These are phyloP conservation scores for Avena sativa DNA, from an alignment of 176 grass and related monocot genomes.

Conservation along the genomic window DNA sequence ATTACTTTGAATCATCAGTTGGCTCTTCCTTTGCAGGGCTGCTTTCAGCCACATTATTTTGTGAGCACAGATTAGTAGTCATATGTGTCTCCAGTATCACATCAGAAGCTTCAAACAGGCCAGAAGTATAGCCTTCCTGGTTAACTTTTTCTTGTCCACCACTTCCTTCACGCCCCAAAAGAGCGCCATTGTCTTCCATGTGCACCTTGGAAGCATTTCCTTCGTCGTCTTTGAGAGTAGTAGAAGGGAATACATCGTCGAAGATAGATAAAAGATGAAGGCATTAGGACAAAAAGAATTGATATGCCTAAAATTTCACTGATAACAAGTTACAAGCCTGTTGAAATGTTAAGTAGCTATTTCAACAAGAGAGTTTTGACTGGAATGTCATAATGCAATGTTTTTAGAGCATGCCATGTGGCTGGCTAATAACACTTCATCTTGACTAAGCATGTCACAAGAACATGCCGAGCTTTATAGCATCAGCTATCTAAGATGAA, in stretches of 20 bases:
- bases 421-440: neutral
- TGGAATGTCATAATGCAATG: neutral
- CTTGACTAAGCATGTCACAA: neutral
- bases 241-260: constrained; percentile 36
- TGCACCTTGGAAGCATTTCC: constrained; percentile 33
- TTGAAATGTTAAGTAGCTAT: constrained; percentile 3
- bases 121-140: constrained; percentile 31
- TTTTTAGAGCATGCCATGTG: neutral
- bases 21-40: constrained; percentile 37
- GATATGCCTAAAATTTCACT: constrained; percentile 8
- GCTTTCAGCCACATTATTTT: constrained; percentile 41
- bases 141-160: constrained; percentile 33
- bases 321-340: constrained; percentile 1
- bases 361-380: neutral
- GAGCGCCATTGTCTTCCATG: neutral
- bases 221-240: constrained; percentile 24
- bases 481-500: constrained; percentile 11
- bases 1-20: constrained; percentile 46
- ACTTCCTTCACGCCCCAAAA: constrained; percentile 31
- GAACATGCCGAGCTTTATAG: constrained; percentile 3
- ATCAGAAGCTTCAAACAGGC: constrained; percentile 7
- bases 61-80: constrained; percentile 30
- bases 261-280: constrained; percentile 23
- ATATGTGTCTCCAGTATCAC: constrained; percentile 37
- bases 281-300: constrained; percentile 6